Base-by-base conservation (phyloP, 2,329 filamentous ascomycete species). In the Talaromyces sp. region DNA sequence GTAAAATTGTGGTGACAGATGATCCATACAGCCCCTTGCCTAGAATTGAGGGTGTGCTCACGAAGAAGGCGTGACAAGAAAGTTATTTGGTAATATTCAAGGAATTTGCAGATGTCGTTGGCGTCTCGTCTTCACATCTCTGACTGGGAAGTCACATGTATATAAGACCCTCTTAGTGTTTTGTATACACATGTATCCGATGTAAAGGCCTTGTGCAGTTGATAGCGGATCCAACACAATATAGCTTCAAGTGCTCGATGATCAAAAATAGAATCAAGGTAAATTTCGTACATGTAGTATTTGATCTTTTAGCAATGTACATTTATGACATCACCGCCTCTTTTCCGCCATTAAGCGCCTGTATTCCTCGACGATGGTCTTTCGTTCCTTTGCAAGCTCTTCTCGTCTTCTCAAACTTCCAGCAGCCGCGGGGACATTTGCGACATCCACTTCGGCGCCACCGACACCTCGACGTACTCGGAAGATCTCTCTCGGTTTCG, bases 381-480 rank as follows among this genome's bases (percentile, higher is more conserved):
- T 81, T 64, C 90, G 81, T 66, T 88, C 85, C 55, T 79, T 83
- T n/a, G 87, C 86, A 61, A 93, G 71, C 75, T 91, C 89, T 70
- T 91, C 89, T 73, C 89, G 82, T 71, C 85, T 82, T 69, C 87
- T 83, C 75, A 93, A 77, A 79, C 88, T 90, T 14, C 89, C 90
- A 41, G 84, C 86, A 3, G 82, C 77, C 67, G 85, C 86, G 9
- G 89, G 89, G 50, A 92, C 83, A 71, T 89, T 85, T 1, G 81
- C 84, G 26, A 90, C 86, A 62, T 88, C 81, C 0, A 89, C 87
- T 65, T 80, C 82, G 0, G 88, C 87, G 0, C 86, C 86, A 31
- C 84, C 82, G 0, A 87, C 87, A 0, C 86, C 86, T 26, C 84
- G 73, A 53, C 84, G 83, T 8, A 89, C 78, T 70, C 89, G 84